Percentiles rank a stretch among this genome's conserved stretches.
Conservation (phyloP, 1,284 basidiomycete genomes). For the Trichosporon ovoides region DNA sequence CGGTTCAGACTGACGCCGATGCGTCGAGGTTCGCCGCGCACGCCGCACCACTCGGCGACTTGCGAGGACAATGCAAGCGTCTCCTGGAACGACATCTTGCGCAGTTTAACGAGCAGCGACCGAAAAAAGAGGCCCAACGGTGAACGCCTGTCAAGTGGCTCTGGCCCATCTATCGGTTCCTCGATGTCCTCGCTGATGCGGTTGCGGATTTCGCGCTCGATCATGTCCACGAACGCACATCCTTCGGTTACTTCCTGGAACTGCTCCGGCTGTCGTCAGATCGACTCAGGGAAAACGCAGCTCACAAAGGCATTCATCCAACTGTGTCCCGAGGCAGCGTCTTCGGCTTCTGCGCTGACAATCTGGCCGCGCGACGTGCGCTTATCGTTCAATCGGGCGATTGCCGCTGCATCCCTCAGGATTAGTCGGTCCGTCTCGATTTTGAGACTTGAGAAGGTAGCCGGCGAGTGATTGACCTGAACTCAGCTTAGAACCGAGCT, state of each 20-base stretch:
- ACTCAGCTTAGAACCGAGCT: background rate
- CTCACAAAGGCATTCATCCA: conserved; percentile 37
- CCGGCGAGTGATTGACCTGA: conserved; percentile 30
- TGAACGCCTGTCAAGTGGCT: conserved; percentile 31
- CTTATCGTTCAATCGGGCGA: conserved; percentile 22
- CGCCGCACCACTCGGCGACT: conserved; percentile 36
- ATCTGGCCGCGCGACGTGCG: conserved; percentile 25
- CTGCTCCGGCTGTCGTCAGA: conserved; percentile 16
- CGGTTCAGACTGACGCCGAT: background rate
- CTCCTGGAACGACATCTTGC: conserved; percentile 42
- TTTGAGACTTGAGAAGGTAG: conserved; percentile 23
- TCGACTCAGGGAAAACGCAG: background rate
- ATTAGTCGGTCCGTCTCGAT: conserved; percentile 30
- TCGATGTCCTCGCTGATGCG: conserved; percentile 34
- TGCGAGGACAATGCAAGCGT: conserved; percentile 31
- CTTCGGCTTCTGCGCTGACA: conserved; percentile 16
- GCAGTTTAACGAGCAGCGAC: conserved; percentile 29
- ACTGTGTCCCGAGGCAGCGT: conserved; percentile 21
- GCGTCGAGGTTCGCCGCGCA: background rate
- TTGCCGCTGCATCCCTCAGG: conserved; percentile 18
- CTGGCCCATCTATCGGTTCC: conserved; percentile 18
- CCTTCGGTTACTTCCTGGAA: conserved; percentile 31
- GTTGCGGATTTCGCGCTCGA: conserved; percentile 33
- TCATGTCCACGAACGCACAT: conserved; percentile 29
- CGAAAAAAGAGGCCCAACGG: conserved; percentile 43